Percentiles rank a stretch among this genome's conserved stretches.
Evolutionary conservation across 768 basidiomycete genomes (phyloP).

Genomic region (Calvatia gigantea): DNA sequence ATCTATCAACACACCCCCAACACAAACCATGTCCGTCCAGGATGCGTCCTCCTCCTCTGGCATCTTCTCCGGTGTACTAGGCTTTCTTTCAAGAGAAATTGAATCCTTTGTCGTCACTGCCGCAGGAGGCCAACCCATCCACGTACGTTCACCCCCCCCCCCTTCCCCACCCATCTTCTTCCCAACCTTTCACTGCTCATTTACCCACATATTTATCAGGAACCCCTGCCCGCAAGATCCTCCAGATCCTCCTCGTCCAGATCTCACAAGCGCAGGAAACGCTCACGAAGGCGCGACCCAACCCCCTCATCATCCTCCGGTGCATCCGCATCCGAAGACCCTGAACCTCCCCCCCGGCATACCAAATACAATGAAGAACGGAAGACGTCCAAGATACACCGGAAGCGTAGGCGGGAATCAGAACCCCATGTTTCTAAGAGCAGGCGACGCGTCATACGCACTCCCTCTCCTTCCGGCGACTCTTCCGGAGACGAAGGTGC

Average conservation of each 20-base stretch:
- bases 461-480: slow-evolving; percentile 1
- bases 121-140: slow-evolving; percentile 32
- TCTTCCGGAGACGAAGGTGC: not conserved
- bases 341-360: not conserved
- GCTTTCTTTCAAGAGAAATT: slow-evolving; percentile 67
- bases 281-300: not conserved
- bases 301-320: slow-evolving; percentile 5
- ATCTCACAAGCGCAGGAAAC: slow-evolving; percentile 13
- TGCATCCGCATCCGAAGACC: not conserved
- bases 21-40: slow-evolving; percentile 2
- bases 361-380: not conserved
- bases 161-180: too few relatives aligned
- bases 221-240: not conserved
- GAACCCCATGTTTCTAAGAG: not conserved
- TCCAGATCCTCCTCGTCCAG: slow-evolving; percentile 14
- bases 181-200: not conserved
- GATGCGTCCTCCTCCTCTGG: slow-evolving; percentile 29
- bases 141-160: slow-evolving; percentile 13
- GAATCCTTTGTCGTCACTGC: slow-evolving; percentile 69
- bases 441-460: not conserved
- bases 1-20: not conserved
- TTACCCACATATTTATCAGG: slow-evolving; percentile 6
- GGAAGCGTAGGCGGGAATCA: slow-evolving; percentile 6
- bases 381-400: not conserved
- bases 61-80: slow-evolving; percentile 60